These are phyloP conservation scores for Withania somnifera DNA, from an alignment of 305 asterid genomes.

Conservation along the genomic window DNA sequence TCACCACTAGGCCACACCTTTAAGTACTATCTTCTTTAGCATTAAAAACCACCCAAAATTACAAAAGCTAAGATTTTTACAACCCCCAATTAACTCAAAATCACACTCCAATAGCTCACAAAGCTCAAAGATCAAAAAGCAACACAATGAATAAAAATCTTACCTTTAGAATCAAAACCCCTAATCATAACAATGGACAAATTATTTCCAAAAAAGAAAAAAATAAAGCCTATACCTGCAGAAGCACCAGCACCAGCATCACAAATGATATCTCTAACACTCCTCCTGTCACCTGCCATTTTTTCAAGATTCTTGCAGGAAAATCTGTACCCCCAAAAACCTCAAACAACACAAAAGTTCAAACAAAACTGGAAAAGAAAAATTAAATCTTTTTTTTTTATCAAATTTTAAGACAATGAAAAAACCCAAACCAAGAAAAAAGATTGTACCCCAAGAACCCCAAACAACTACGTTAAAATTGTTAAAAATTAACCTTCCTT, in stretches of 20 bases:
- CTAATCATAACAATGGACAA: conserved; percentile 5
- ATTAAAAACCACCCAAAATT: background rate
- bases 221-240: conserved; percentile 65
- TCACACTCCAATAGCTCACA: background rate
- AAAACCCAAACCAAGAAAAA: background rate
- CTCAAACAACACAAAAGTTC: no score
- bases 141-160: background rate
- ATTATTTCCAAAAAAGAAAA: background rate
- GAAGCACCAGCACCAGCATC: conserved; percentile 93
- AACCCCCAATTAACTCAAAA: background rate
- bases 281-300: conserved; percentile 36
- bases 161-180: background rate
- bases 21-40: no score
- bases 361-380: no score
- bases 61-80: background rate
- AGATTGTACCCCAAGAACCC: background rate
- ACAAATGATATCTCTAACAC: conserved; percentile 35
- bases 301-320: background rate
- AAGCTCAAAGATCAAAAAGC: background rate
- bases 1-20: no score
- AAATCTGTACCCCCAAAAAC: no score
- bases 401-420: no score
- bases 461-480: no score
- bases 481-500: no score
- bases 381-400: background rate